Conservation (phyloP, 345 rosid genomes). For the Litchi chinensis region DNA sequence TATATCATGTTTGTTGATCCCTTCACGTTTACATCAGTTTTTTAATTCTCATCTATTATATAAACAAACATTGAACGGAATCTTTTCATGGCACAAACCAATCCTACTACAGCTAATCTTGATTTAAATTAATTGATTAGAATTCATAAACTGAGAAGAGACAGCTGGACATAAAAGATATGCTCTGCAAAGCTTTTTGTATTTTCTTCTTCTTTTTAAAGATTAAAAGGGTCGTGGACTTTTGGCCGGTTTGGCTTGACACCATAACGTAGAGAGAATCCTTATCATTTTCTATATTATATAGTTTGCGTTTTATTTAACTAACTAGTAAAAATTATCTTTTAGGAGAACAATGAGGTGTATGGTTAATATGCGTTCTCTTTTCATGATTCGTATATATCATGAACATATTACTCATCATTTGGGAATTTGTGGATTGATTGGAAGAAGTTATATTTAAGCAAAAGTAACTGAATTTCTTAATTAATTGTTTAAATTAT, state of each 20-base stretch:
- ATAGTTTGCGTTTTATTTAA: background rate
- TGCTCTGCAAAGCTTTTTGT: background rate
- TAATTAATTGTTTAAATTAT: too few relatives aligned
- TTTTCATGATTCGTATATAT: constrained; percentile 4
- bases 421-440: background rate
- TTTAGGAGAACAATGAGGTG: constrained; percentile 6
- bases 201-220: background rate
- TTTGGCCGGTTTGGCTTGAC: background rate
- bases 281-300: constrained; percentile 9
- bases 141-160: background rate
- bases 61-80: constrained; percentile 13
- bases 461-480: too few relatives aligned
- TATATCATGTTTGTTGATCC: background rate
- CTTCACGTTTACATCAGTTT: constrained; percentile 7
- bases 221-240: background rate
- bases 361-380: constrained; percentile 8
- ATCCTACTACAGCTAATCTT: constrained; percentile 26
- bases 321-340: too few relatives aligned
- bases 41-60: background rate
- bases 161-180: constrained; percentile 21
- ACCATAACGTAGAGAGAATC: constrained; percentile 13
- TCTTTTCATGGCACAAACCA: background rate
- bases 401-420: background rate
- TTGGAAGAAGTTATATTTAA: background rate
- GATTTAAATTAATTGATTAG: background rate